A percentile compares a stretch with the other conserved stretches of the same genome.
phyloP scores from a whole-genome alignment of 2,329 filamentous ascomycete genomes.

The Acrocalymma vagum region DNA sequence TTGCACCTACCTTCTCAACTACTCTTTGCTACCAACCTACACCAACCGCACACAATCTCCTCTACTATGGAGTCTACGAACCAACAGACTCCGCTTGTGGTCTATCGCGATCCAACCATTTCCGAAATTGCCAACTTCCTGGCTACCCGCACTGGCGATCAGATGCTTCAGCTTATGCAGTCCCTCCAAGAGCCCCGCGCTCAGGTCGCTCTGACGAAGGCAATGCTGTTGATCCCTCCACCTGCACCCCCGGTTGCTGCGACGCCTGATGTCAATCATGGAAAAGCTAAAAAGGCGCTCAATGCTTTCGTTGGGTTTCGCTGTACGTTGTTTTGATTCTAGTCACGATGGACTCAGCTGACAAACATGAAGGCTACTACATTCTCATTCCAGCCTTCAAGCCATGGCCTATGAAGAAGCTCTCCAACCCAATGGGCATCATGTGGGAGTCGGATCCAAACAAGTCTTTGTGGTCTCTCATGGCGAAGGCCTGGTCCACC shows the following conservation, averaged over 20 bases:
- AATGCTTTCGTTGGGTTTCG: constrained; percentile 49
- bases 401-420: constrained; percentile 60
- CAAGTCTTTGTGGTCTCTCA: constrained; percentile 61
- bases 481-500: constrained; percentile 65
- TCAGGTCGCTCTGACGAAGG: constrained; percentile 20
- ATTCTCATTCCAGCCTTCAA: constrained; percentile 53
- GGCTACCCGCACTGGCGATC: constrained; percentile 16
- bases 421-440: constrained; percentile 58
- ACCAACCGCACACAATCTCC: constrained; percentile 1
- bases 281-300: constrained; percentile 37
- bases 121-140: constrained; percentile 24
- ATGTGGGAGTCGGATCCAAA: constrained; percentile 62
- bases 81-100: background rate
- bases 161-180: constrained; percentile 26
- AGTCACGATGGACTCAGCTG: constrained; percentile 4
- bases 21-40: constrained; percentile 4
- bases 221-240: constrained; percentile 13
- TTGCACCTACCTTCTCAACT: background rate
- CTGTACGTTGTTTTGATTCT: constrained; percentile 26
- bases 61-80: background rate
- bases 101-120: constrained; percentile 13
- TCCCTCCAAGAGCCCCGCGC: constrained; percentile 20
- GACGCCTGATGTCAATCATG: background rate
- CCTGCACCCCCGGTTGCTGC: no score
- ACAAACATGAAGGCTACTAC: constrained; percentile 57